These are phyloP conservation scores for Saccharum officinarum DNA, from an alignment of 176 grass and related monocot species.

Conservation along the genomic window DNA sequence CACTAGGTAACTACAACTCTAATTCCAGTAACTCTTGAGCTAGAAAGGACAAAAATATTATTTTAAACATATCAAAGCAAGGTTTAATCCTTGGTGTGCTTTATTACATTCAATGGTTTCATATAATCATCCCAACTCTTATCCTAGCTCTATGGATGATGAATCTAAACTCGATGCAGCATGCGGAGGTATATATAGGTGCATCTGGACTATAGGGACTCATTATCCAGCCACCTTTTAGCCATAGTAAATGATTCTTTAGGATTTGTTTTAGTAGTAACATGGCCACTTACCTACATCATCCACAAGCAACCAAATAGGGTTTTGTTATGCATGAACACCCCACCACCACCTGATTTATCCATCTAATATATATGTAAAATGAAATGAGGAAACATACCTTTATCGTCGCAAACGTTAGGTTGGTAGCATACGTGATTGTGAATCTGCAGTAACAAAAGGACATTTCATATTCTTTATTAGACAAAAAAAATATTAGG, in stretches of 20 bases:
- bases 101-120: not conserved
- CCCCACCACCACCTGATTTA: not conserved
- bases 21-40: too few species aligned
- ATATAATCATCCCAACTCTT: not conserved
- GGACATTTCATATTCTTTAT: not conserved
- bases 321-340: not conserved
- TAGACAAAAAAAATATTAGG: too few species aligned
- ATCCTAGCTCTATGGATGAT: too few species aligned
- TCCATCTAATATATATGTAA: not conserved
- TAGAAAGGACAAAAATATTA: not conserved
- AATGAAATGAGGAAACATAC: not conserved
- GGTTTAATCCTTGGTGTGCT: not conserved
- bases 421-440: not conserved
- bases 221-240: not conserved
- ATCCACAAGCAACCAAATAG: not conserved
- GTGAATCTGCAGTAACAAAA: not conserved
- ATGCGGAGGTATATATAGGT: too few species aligned
- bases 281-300: not conserved
- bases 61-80: not conserved
- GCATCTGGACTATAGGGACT: not conserved
- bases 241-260: not conserved
- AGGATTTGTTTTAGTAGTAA: not conserved
- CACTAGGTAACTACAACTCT: too few species aligned
- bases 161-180: too few species aligned
- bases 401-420: not conserved